phyloP scores from a whole-genome alignment of 257 asterid species.

The Ballota nigra region DNA sequence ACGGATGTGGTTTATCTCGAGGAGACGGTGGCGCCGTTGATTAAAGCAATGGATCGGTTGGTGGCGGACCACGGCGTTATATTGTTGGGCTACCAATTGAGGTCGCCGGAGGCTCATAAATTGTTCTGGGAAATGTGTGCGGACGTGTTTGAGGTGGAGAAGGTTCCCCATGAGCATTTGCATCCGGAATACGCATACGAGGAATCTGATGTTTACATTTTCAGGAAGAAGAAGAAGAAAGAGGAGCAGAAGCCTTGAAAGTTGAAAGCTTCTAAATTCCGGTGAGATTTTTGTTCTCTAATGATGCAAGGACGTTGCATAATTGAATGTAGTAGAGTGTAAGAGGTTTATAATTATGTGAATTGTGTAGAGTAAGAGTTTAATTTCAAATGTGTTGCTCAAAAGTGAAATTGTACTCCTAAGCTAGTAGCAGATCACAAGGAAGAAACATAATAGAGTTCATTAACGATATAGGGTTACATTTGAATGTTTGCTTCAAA shows the following conservation, averaged over 20 bases:
- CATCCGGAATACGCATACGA: conserved; percentile 87
- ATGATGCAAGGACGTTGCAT: not conserved
- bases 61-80: conserved; percentile 81
- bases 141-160: conserved; percentile 59
- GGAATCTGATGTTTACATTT: conserved; percentile 72
- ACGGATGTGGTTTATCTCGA: conserved; percentile 92
- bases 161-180: conserved; percentile 81
- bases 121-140: conserved; percentile 69
- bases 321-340: not conserved
- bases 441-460: not conserved
- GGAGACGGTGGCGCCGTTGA: conserved; percentile 75
- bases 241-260: conserved; percentile 21
- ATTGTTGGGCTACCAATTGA: conserved; percentile 73
- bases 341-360: not conserved
- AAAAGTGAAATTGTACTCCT: too few relatives aligned
- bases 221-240: conserved; percentile 62
- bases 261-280: not conserved
- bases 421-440: not conserved
- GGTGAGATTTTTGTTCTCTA: conserved; percentile 12
- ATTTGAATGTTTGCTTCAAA: not conserved
- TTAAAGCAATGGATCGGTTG: conserved; percentile 59
- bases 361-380: not conserved
- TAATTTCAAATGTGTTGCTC: not conserved
- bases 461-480: not conserved
- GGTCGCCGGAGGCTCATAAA: conserved; percentile 86